phyloP scores from a whole-genome alignment of 306 rosid species.

The Begonia fuchsioides region DNA sequence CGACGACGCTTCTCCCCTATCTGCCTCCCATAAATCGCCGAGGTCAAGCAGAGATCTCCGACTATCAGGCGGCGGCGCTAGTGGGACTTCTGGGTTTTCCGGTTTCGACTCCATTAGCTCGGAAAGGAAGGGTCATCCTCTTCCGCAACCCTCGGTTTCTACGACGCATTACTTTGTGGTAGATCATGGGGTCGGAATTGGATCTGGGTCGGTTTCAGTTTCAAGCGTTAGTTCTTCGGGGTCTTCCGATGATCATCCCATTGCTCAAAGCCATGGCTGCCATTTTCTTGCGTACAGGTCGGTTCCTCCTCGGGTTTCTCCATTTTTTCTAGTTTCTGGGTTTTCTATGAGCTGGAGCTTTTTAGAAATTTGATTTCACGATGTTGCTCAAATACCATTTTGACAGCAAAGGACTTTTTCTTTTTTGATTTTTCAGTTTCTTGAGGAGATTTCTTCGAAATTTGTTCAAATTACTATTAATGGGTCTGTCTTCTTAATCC shows the following conservation, averaged over 20 bases:
- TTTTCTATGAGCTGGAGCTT: too few species aligned
- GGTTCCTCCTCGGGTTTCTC: conserved; percentile 5
- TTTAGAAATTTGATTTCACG: too few species aligned
- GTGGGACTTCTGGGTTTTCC: conserved; percentile 25
- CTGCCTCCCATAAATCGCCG: conserved; percentile 35
- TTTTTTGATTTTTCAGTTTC: too few species aligned
- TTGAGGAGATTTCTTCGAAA: too few species aligned
- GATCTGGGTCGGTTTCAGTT: conserved; percentile 47
- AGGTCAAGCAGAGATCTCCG: conserved; percentile 33
- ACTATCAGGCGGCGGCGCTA: conserved; percentile 6
- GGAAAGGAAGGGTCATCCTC: conserved; percentile 32
- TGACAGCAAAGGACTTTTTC: too few species aligned
- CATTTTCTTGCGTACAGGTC: conserved; percentile 39
- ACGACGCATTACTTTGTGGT: conserved; percentile 18
- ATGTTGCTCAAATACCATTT: too few species aligned
- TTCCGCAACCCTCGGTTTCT: conserved; percentile 58
- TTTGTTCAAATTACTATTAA: too few species aligned
- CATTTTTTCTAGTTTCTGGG: too few species aligned
- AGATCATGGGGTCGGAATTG: conserved; percentile 38
- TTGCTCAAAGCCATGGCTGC: conserved; percentile 21
- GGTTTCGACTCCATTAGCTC: conserved; percentile 42
- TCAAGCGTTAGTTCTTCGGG: conserved; percentile 72
- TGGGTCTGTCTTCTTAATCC: too few species aligned
- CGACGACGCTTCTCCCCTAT: conserved; percentile 26
- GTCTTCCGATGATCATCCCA: conserved; percentile 51